Conservation (phyloP, 2,329 filamentous ascomycete genomes). For the Nigrospora sphaerica region DNA sequence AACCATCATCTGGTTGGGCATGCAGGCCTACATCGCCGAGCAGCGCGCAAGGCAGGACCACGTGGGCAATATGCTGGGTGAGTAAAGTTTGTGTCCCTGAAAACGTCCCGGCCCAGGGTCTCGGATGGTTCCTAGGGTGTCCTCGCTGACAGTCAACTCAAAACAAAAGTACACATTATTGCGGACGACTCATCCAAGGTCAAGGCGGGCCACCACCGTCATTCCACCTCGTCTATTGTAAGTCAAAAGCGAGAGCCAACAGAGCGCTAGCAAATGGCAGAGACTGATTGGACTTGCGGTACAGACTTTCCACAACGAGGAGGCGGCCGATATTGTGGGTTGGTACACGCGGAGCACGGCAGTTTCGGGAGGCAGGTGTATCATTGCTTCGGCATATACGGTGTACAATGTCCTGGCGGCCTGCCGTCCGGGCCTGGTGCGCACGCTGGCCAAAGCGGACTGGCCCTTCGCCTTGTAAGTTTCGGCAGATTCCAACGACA, state of each 20-base stretch:
- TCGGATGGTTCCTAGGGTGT: too few species aligned
- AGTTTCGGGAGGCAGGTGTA: slow-evolving; percentile 54
- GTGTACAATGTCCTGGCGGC: slow-evolving; percentile 62
- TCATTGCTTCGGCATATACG: slow-evolving; percentile 57
- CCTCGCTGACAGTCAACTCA: too few species aligned
- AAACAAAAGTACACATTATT: slow-evolving; percentile 45
- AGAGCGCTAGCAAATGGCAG: too few species aligned
- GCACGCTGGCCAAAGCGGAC: slow-evolving; percentile 51
- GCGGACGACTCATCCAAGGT: slow-evolving; percentile 44
- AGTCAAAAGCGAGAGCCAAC: too few species aligned
- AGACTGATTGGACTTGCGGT: too few species aligned
- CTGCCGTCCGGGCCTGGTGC: slow-evolving; percentile 57
- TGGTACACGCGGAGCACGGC: slow-evolving; percentile 58
- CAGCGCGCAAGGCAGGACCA: slow-evolving; percentile 54
- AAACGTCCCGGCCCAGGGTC: too few species aligned
- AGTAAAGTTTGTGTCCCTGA: slow-evolving; percentile 17
- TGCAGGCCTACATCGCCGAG: slow-evolving; percentile 58
- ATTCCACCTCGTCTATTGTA: slow-evolving; percentile 52
- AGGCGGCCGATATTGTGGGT: slow-evolving; percentile 58
- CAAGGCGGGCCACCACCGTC: slow-evolving; percentile 47
- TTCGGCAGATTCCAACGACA: too few species aligned
- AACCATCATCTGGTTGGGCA: slow-evolving; percentile 56
- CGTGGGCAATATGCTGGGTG: slow-evolving; percentile 57
- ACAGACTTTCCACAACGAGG: slow-evolving; percentile 65
- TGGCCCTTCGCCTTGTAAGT: slow-evolving; percentile 61